Conservation (phyloP, 2,329 filamentous ascomycete genomes). For the Septoria petroselini region DNA sequence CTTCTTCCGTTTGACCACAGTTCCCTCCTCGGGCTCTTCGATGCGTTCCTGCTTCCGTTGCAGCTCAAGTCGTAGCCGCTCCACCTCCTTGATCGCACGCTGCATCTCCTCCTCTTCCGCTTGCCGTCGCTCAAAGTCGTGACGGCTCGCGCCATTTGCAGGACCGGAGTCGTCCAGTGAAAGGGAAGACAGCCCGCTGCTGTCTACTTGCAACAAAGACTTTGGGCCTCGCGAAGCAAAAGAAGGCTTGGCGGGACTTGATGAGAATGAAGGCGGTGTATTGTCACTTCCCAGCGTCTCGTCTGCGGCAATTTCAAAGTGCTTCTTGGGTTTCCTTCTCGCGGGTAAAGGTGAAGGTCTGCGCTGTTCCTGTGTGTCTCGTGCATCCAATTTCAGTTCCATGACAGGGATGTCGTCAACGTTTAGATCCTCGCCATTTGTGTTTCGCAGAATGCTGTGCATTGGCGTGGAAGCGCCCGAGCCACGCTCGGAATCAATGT, state of each 20-base stretch:
- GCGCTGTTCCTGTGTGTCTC: conserved; percentile 18
- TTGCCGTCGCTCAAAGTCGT: conserved; percentile 64
- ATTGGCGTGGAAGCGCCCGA: conserved; percentile 71
- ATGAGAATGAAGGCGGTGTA: conserved; percentile 13
- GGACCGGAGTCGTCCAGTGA: conserved; percentile 58
- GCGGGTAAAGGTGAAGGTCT: conserved; percentile 21
- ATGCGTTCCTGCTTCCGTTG: conserved; percentile 74
- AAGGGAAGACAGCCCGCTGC: conserved; percentile 71
- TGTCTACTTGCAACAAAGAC: conserved; percentile 77
- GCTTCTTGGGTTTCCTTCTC: conserved; percentile 35
- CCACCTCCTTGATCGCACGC: conserved; percentile 82
- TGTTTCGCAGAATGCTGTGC: conserved; percentile 65
- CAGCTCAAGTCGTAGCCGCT: conserved; percentile 84
- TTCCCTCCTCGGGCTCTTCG: conserved; percentile 61
- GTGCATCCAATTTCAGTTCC: conserved; percentile 70
- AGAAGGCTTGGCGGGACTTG: conserved; percentile 33
- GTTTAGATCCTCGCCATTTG: conserved; percentile 76
- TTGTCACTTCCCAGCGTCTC: conserved; percentile 46
- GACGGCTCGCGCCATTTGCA: conserved; percentile 31
- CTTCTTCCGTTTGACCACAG: conserved; percentile 59
- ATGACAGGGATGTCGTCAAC: conserved; percentile 96
- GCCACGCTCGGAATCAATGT: conserved; percentile 59
- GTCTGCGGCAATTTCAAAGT: conserved; percentile 48
- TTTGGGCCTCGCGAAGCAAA: conserved; percentile 52
- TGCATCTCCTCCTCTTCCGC: conserved; percentile 86